Base-by-base conservation (phyloP, 192 early-diverging fungal species). In the Coemansia sp. region DNA sequence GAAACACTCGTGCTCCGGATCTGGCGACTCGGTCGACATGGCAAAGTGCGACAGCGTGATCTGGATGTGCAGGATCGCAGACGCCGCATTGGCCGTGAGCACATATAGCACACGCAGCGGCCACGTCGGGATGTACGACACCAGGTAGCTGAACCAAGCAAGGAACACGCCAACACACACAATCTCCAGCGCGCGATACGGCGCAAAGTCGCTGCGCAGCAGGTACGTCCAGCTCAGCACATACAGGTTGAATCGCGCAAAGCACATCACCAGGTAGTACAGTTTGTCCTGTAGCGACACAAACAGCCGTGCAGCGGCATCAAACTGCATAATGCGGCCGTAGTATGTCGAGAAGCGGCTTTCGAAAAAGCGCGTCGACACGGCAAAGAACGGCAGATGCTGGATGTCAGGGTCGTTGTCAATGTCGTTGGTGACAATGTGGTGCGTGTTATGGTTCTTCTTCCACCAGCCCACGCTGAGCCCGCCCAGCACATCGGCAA, bases 351-450 rank as follows among this genome's bases (percentile, higher is more conserved):
- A 98, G 76, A 92, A 95, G 32, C 95, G 69, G 65, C 85, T 88
- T 61, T 90, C 73, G 62, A 94, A 88, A 67, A 95, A 86, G 24
- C 85, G 76, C 37, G 89, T 87, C 12, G 90, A 88, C 25, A 98
- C 79, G 5, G 96, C 94, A 68, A 96, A 86, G 83, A 98, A 96
- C 39, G 96, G 96, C 78, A 98, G 65, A 70, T 96, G 96, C 81
- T 98, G 96, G 70, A 98, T 95, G 73, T 98, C 94, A 1, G 96
- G 96, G 78, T 98, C 96, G 82, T 98, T 88, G 71, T 92, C 89
- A 9, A 90, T 87, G 71, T 94, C 83, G 83, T 98, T 98, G 59
- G 96, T 95, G 51, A 95, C 85, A 49, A 96, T 92, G 81, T 98
- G 96, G 80, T 98, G 96, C 39, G 96, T 92, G 76, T 98, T 92